Base-by-base conservation (phyloP, 2,329 filamentous ascomycete species). In the Fusarium decemcellulare region DNA sequence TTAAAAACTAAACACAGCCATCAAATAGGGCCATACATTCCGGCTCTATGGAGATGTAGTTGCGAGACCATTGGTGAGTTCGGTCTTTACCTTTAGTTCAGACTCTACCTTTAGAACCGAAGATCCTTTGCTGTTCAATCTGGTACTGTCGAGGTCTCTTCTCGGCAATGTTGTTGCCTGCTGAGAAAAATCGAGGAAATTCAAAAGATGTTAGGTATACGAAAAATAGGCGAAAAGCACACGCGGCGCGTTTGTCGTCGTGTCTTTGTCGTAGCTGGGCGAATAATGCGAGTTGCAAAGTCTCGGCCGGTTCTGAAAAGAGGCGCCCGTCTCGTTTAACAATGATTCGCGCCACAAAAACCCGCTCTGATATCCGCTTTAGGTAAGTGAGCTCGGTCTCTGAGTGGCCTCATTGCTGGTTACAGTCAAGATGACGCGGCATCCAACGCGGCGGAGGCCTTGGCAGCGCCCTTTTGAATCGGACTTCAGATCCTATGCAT, bases 381-480 rank as follows among this genome's bases (percentile, higher is more conserved):
- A 18, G 51, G 51, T 30, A 43, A 43, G 39, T 18, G 34, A 15
- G 23, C 37, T 43, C 7, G 14, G 29, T 37, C 53, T n/a, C 23
- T 30, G 32, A 43, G 51, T 43, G 51, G 51, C 51, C 51, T 54
- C 51, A 54, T 42, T 14, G 8, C 8, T 14, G n/a, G 27, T 39
- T 42, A 15, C 27, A 32, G 23, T 7, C 10, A 11, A n/a, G 51
- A 40, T 54, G 51, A 54, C 51, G 51, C 51, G 39, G 51, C 39
- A 37, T 9, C 11, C 42, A 32, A 42, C 16, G 51, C 37, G 51
- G 50, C 23, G 15, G 36, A 30, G 23, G 15, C 11, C 50, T 53
- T 53, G 50, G 50, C 50, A 54, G 37, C 29, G 9, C 34, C 39
- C 43, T 54, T 42, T 39, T 15, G 15, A 40, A 52, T 39, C 50